A percentile compares a stretch with the other conserved stretches of the same genome.
phyloP scores from a whole-genome alignment of 768 basidiomycete species.

The Coprinellus micaceus region DNA sequence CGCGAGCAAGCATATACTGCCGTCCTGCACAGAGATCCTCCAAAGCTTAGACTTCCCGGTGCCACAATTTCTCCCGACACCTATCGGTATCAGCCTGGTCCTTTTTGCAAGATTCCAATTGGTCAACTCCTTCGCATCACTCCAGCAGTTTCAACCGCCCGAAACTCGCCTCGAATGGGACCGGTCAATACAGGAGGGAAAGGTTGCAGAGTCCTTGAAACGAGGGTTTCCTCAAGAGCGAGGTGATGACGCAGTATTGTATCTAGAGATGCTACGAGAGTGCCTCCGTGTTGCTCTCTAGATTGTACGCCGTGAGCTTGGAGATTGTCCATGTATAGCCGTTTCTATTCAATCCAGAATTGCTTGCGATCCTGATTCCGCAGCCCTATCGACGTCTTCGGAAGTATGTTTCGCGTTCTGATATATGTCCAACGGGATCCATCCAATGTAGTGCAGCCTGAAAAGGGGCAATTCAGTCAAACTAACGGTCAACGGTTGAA shows the following conservation, averaged over 20 bases:
- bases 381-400: not conserved
- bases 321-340: conserved; percentile 10
- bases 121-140: not conserved
- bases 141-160: not conserved
- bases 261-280: conserved; percentile 6
- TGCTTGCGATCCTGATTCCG: not conserved
- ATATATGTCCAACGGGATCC: conserved; percentile 44
- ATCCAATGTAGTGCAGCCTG: conserved; percentile 49
- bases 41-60: not conserved
- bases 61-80: not conserved
- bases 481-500: not conserved
- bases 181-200: conserved; percentile 5
- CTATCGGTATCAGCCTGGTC: not conserved
- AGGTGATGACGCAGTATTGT: conserved; percentile 2
- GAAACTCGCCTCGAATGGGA: conserved; percentile 8
- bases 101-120: conserved; percentile 6
- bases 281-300: not conserved
- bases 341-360: not conserved
- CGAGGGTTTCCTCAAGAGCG: not conserved
- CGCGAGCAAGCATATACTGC: not conserved
- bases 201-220: conserved; percentile 1
- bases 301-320: conserved; percentile 1
- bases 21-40: not conserved
- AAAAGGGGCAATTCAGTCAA: conserved; percentile 1
- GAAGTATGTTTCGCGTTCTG: conserved; percentile 22